These are phyloP conservation scores for Yamadazyma endophytica DNA, from an alignment of 805 yeast genomes.

Conservation along the genomic window DNA sequence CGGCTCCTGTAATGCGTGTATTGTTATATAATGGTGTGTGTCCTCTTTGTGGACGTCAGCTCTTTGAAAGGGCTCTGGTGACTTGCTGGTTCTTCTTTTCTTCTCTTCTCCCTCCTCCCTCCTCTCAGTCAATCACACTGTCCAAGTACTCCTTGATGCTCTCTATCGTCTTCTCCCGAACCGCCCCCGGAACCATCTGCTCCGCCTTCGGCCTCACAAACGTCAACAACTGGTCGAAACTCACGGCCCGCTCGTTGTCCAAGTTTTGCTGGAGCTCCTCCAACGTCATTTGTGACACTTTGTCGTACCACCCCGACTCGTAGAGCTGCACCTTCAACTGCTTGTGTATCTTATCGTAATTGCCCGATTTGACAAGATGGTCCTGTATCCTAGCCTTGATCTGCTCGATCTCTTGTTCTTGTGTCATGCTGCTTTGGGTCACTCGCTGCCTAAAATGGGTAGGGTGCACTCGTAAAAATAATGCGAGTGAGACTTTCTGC, in stretches of 20 bases:
- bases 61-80: too few species aligned
- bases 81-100: too few species aligned
- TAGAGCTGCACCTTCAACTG: constrained; percentile 59
- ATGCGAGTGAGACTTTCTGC: too few species aligned
- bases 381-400: constrained; percentile 64
- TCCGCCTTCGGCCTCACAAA: constrained; percentile 64
- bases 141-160: constrained; percentile 60
- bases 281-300: constrained; percentile 57
- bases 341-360: constrained; percentile 70
- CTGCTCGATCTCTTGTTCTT: constrained; percentile 31
- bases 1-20: too few species aligned
- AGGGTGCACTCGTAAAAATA: too few species aligned
- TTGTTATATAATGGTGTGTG: too few species aligned
- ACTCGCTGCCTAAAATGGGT: too few species aligned
- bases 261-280: constrained; percentile 36
- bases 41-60: too few species aligned
- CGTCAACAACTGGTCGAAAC: constrained; percentile 48
- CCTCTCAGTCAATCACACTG: constrained; percentile 27
- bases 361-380: constrained; percentile 70
- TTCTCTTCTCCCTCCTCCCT: too few species aligned
- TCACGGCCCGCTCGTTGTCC: constrained; percentile 24
- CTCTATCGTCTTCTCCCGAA: constrained; percentile 55
- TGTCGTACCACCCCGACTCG: constrained; percentile 84
- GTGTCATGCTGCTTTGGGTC: too few species aligned
- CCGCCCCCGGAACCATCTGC: constrained; percentile 63